Evolutionary conservation across 495 filamentous ascomycete species (phyloP), one percentile per base, ranked within the genome.

Genomic region (Chaetomium tenue): DNA sequence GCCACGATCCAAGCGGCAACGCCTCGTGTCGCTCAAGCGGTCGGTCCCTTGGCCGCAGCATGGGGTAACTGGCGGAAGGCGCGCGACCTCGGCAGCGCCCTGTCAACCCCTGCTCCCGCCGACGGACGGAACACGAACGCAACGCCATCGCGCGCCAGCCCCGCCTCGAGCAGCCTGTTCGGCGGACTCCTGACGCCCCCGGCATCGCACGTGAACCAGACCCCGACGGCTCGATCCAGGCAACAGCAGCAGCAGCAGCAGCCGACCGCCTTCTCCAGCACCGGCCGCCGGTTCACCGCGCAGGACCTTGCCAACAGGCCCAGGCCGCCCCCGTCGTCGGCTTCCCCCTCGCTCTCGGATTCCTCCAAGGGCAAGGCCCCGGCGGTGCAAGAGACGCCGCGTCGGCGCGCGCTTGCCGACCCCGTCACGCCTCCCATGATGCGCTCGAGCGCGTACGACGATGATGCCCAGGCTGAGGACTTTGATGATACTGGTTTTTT

Each of bases 171-270:
- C 59, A 73, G 70, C 58, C 74, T 76, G 50, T 81, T 91, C 26
- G 88, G 90, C 0, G 91, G 92, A 4, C 85, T 96, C 18, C 75
- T 96, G 77, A 96, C 92, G 5, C 91, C 92, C 20, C 92, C 91
- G 15, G 83, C 87, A 37, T 89, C 89, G 9, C 84, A 87, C 56
- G 72, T 87, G 40, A 84, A 88, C 12, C 82, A 83, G 44, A 83
- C 82, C 8, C 81, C 85, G 30, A 78, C 84, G 50, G 66, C 73
- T 39, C 68, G 48, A 46, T 57, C 70, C 53, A 56, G 60, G 23
- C 42, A 46, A 15, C 33, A 37, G 33, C 33, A 37, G 33, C 33
- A 37, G 44, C 44, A 47, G 9, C 33, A 37, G 33, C 33, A 37
- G 33, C 63, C 85, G 23, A 81, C 81, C 9, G 82, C 82, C 8